These are phyloP conservation scores for Brasilioporus rufonigricans DNA, from an alignment of 768 basidiomycete species.

Conservation along the genomic window DNA sequence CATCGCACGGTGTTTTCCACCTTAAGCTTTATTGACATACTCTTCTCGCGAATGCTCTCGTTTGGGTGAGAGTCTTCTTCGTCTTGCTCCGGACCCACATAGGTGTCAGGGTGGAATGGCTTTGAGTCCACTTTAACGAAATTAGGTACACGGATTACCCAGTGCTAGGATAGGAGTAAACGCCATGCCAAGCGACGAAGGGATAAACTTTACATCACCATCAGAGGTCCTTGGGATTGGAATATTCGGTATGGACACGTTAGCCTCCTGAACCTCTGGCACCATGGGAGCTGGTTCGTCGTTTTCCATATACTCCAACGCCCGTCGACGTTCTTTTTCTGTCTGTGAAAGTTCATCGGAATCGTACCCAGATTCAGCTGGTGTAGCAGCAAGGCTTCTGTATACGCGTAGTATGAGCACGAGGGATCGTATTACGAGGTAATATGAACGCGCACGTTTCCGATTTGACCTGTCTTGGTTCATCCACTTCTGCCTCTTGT, in stretches of 20 bases:
- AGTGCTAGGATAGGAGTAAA: slow-evolving; percentile 46
- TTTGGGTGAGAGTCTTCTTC: slow-evolving; percentile 56
- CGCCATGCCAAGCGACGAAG: background rate
- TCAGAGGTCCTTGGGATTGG: slow-evolving; percentile 79
- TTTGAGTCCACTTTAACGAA: slow-evolving; percentile 88
- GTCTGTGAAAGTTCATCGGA: slow-evolving; percentile 67
- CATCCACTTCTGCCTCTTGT: slow-evolving; percentile 55
- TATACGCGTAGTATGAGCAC: slow-evolving; percentile 16
- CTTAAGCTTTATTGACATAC: slow-evolving; percentile 81
- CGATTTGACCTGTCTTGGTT: slow-evolving; percentile 39
- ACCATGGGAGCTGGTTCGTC: slow-evolving; percentile 58
- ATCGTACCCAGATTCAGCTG: slow-evolving; percentile 45
- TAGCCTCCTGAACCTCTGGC: slow-evolving; percentile 59
- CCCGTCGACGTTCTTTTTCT: slow-evolving; percentile 57
- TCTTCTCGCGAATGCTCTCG: slow-evolving; percentile 69
- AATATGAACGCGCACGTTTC: slow-evolving; percentile 39
- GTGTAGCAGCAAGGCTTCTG: slow-evolving; percentile 39
- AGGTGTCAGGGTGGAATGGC: slow-evolving; percentile 86
- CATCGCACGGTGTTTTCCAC: slow-evolving; percentile 95
- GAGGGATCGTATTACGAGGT: slow-evolving; percentile 7
- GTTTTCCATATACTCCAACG: slow-evolving; percentile 81
- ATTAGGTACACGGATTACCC: slow-evolving; percentile 93
- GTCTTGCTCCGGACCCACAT: slow-evolving; percentile 80
- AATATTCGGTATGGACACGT: slow-evolving; percentile 83
- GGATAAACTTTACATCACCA: slow-evolving; percentile 59